Percentiles rank a stretch among this genome's conserved stretches.
These are phyloP conservation scores for Kwoniella bestiolae DNA, from an alignment of 768 basidiomycete species.

Conservation along the genomic window DNA sequence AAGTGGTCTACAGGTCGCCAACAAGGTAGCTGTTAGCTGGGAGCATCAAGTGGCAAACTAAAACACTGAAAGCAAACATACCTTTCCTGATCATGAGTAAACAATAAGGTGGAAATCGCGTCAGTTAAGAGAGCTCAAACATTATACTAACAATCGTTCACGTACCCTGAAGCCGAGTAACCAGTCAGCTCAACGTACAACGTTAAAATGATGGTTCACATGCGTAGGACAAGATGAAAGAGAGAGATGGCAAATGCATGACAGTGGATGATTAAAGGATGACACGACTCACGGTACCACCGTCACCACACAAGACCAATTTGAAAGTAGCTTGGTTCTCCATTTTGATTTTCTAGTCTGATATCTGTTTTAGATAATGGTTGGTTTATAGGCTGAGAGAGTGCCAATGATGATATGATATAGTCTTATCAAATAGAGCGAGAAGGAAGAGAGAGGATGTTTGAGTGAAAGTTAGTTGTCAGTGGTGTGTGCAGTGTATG, in stretches of 20 bases:
- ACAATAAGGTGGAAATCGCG: not conserved
- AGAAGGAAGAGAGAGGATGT: not conserved
- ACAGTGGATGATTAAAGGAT: too few relatives aligned
- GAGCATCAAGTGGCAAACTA: constrained; percentile 16
- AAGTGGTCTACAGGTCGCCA: constrained; percentile 93
- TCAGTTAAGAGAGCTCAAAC: too few relatives aligned
- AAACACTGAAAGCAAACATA: constrained; percentile 2
- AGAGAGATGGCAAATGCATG: too few relatives aligned
- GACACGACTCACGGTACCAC: constrained; percentile 49
- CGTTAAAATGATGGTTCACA: too few relatives aligned
- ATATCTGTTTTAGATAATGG: not conserved
- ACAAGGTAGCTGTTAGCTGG: constrained; percentile 16
- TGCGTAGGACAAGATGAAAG: too few relatives aligned
- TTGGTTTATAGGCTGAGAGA: not conserved
- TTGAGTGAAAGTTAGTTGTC: not conserved
- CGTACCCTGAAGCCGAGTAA: not conserved
- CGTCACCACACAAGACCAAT: constrained; percentile 87
- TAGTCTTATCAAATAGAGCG: not conserved
- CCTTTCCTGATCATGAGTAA: constrained; percentile 19
- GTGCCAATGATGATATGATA: not conserved
- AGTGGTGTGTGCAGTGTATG: not conserved
- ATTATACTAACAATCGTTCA: too few relatives aligned
- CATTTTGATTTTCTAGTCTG: constrained; percentile 23
- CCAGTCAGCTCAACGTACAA: not conserved
- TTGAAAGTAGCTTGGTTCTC: constrained; percentile 85